phyloP scores from a whole-genome alignment of 441 rosid genomes.

The Sinapis alba region DNA sequence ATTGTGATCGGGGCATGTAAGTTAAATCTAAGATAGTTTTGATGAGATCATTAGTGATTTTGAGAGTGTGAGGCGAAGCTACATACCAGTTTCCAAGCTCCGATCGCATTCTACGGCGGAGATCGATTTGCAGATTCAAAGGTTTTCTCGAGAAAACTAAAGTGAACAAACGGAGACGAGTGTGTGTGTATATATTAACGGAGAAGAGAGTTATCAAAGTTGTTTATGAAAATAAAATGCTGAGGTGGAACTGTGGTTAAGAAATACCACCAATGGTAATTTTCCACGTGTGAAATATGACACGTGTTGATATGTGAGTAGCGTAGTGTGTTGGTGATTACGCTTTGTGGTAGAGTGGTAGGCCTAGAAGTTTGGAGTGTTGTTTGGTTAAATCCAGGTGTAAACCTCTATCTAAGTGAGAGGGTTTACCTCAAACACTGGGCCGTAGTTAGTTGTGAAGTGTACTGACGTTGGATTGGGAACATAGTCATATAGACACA shows the following conservation, averaged over 20 bases:
- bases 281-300: conserved; percentile 31
- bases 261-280: conserved; percentile 30
- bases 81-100: conserved; percentile 39
- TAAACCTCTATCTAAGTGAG: not conserved
- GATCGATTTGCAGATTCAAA: conserved; percentile 23
- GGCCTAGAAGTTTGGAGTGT: conserved; percentile 26
- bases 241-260: conserved; percentile 21
- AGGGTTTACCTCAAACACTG: not conserved
- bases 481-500: not conserved
- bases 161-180: conserved; percentile 3
- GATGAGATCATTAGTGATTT: not conserved
- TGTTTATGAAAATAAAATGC: not conserved
- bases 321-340: conserved; percentile 41
- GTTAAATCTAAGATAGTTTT: not conserved
- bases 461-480: not conserved
- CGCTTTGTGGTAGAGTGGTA: conserved; percentile 16
- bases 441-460: not conserved
- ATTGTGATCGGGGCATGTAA: conserved; percentile 8
- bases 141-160: conserved; percentile 28
- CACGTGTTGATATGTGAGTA: conserved; percentile 55
- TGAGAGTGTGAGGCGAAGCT: conserved; percentile 3
- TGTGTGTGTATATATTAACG: conserved; percentile 16
- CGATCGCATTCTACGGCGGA: conserved; percentile 47
- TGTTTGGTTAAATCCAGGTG: conserved; percentile 7
- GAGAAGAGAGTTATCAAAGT: conserved; percentile 17